Base-by-base conservation (phyloP, 2,329 filamentous ascomycete genomes). In the Diaporthe citriasiana region DNA sequence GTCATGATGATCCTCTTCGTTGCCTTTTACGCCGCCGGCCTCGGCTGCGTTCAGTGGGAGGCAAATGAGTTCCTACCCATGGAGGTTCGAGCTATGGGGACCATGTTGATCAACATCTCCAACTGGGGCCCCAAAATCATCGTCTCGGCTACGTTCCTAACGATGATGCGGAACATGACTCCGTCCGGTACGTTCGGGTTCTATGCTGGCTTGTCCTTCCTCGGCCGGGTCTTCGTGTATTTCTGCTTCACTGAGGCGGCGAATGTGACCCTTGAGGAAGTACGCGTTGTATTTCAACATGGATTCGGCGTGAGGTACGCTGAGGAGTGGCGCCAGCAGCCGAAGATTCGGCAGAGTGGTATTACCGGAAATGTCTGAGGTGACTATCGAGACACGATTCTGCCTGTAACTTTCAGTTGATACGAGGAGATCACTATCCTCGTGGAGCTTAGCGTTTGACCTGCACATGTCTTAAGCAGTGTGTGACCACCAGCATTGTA, bases 1-100 rank as follows among this genome's bases (percentile, higher is more conserved):
- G 82, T 86, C 13, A 83, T 81, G 22, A 85, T 88, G 19, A 83
- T 87, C 13, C 77, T 83, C 47, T 84, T 85, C 74, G 83, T 85
- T 35, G 81, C 78, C 5, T 86, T 84, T 77, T 88, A 84, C 79
- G 60, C 60, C 0, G 60, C 60, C 1, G 60, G 60, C 7, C 60
- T 66, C 6, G 60, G 42, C 13, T 66, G 60, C 7, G 60, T 51
- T 13, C 45, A 45, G 5, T 66, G 60, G 60, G 45, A 66, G 60
- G 45, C 60, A 7, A 66, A 66, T 22, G 60, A 66, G 60, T 66
- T 66, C 45, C 33, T 66, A 4, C 60, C 60, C 0, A 66, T 66
- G 60, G 60, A 66, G 8, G 22, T 66, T 8, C 30, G 60, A 1
- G 60, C 60, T 0, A 66, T 66, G 60, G 60, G 45, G 1, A 66